A percentile compares a stretch with the other conserved stretches of the same genome.
These are phyloP conservation scores for Claviceps sorghi DNA, from an alignment of 2,329 filamentous ascomycete genomes.

Conservation along the genomic window DNA sequence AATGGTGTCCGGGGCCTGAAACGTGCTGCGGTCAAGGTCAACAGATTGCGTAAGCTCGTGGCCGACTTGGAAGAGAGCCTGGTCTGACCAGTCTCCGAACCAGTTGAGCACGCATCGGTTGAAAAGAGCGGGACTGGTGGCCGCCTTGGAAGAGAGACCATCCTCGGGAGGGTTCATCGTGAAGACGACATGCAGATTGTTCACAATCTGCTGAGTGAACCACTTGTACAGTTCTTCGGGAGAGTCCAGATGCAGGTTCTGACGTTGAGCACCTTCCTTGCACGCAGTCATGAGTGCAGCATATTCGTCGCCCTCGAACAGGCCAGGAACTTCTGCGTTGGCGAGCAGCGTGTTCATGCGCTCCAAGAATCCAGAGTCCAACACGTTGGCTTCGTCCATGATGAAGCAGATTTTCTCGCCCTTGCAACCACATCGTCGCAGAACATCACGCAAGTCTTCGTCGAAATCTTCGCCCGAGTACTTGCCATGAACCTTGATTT, in stretches of 20 bases:
- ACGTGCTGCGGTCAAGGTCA: slow-evolving; percentile 80
- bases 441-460: slow-evolving; percentile 85
- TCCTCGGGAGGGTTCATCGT: slow-evolving; percentile 99
- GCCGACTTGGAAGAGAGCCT: slow-evolving; percentile 94
- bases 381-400: slow-evolving; percentile 97
- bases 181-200: slow-evolving; percentile 97
- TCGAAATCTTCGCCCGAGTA: slow-evolving; percentile 98
- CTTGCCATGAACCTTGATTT: slow-evolving; percentile 98
- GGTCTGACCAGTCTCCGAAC: slow-evolving; percentile 99
- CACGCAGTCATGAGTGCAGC: slow-evolving; percentile 98
- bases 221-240: slow-evolving; percentile 99
- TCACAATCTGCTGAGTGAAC: slow-evolving; percentile 99
- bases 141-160: slow-evolving; percentile 86
- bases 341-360: slow-evolving; percentile 98
- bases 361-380: slow-evolving; percentile 96
- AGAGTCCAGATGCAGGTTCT: slow-evolving; percentile 87
- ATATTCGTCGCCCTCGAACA: slow-evolving; percentile 98
- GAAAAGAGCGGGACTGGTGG: slow-evolving; percentile 94
- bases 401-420: slow-evolving; percentile 99
- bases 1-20: slow-evolving; percentile 75
- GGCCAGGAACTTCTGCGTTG: slow-evolving; percentile 96
- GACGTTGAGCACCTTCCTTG: slow-evolving; percentile 93
- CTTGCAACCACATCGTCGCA: slow-evolving; percentile 89
- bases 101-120: slow-evolving; percentile 99
- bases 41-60: slow-evolving; percentile 93